Conservation (phyloP, 2,329 filamentous ascomycete species). For the Stagonosporopsis vannaccii region DNA sequence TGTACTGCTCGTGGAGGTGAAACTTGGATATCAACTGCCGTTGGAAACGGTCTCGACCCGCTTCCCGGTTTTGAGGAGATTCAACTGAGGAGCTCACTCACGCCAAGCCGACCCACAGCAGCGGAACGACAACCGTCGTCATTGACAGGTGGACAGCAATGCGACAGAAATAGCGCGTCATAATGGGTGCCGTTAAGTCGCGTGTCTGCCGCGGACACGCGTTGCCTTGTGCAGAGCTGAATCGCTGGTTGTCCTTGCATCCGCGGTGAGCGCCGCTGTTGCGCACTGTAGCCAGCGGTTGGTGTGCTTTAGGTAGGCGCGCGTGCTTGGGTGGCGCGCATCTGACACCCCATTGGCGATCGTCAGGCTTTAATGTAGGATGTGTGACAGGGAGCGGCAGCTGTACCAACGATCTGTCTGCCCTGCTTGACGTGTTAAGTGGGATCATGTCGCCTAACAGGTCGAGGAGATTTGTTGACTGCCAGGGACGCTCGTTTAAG, state of each 20-base stretch:
- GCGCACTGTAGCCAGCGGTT: constrained; percentile 26
- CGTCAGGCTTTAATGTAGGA: constrained; percentile 22
- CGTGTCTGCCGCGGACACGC: constrained; percentile 13
- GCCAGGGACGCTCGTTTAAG: constrained; percentile 29
- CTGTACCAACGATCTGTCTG: constrained; percentile 31
- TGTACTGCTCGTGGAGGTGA: background rate
- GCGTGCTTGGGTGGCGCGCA: constrained; percentile 16
- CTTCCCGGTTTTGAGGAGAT: constrained; percentile 11
- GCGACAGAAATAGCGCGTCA: constrained; percentile 27
- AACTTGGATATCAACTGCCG: background rate
- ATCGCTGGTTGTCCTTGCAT: constrained; percentile 2
- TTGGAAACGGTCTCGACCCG: background rate
- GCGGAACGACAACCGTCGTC: constrained; percentile 10
- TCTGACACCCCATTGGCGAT: constrained; percentile 37
- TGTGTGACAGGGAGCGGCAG: constrained; percentile 35
- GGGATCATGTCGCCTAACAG: constrained; percentile 28
- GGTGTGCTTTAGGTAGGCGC: constrained; percentile 27
- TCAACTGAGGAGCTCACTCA: constrained; percentile 1
- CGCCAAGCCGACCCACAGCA: constrained; percentile 10
- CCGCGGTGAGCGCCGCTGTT: constrained; percentile 18
- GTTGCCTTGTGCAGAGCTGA: constrained; percentile 12
- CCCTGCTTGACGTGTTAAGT: constrained; percentile 39
- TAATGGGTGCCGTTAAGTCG: constrained; percentile 13
- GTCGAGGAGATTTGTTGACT: constrained; percentile 33
- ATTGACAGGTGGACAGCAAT: constrained; percentile 21